Base-by-base conservation (phyloP, 164 flowering plant genomes). In the Nymphaea colorata region DNA sequence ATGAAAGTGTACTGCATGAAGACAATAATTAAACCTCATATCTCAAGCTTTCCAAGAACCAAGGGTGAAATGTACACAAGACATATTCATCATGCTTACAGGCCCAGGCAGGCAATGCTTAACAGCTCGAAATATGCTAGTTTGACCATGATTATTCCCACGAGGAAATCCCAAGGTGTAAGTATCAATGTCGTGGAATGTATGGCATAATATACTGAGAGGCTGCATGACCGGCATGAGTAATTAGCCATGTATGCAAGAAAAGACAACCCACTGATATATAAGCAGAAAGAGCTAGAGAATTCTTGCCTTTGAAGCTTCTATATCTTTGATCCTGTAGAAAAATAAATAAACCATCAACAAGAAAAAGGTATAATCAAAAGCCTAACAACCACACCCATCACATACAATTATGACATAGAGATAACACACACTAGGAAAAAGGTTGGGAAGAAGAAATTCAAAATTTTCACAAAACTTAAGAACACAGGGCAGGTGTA, bases 61-160 rank as follows among this genome's bases (percentile, higher is more conserved):
- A 25, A 25, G 36, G 36, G 36, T 25, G 36, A 25, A 25, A 25
- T 25, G 36, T 25, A 25, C 36, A 25, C 36, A 25, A 25, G 36
- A 25, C 36, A 25, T 25, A 25, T 25, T 4, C 41, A 51, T 62
- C 15, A 66, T 76, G 36, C 96, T 90, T 82, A 93, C 98, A 61
- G 96, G 98, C 17, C 98, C 98, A 68, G 98, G 98, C 73, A 90
- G 78, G 83, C 93, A 90, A 66, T 84, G 98, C 77, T 87, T 90
- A 25, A 87, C 92, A 69, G 83, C 85, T 76, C 96, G 90, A 71
- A 93, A 93, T 44, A 87, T 78, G 79, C 82, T 79, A n/a, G 83
- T 72, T 69, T 77, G 86, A 66, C 96, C 98, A 70, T 80, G 86
- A 61, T 77, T 78, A 78, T 78, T 85, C 64, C 96, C 96, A 66